These are phyloP conservation scores for Hansfordia pulvinata DNA, from an alignment of 2,329 filamentous ascomycete species.

Conservation along the genomic window DNA sequence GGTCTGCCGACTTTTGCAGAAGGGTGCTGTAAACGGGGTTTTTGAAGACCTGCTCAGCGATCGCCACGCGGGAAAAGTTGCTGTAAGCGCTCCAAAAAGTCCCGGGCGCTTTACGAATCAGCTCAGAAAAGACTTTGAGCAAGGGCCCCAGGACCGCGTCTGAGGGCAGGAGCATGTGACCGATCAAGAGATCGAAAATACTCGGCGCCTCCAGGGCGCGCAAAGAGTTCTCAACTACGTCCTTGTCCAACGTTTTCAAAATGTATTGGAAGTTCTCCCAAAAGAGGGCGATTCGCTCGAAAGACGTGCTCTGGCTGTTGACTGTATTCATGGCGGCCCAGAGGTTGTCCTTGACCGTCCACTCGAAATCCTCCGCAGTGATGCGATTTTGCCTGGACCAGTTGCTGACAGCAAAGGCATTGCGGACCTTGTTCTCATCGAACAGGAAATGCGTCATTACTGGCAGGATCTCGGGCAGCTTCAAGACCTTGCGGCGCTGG, in stretches of 20 bases:
- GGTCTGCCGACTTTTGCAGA: slow-evolving; percentile 45
- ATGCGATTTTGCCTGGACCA: slow-evolving; percentile 54
- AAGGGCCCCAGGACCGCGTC: slow-evolving; percentile 52
- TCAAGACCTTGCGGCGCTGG: slow-evolving; percentile 66
- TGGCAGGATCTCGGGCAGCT: slow-evolving; percentile 60
- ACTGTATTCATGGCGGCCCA: slow-evolving; percentile 51
- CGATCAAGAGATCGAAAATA: slow-evolving; percentile 49
- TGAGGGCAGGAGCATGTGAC: slow-evolving; percentile 37
- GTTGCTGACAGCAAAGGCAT: slow-evolving; percentile 52
- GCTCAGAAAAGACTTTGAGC: slow-evolving; percentile 53
- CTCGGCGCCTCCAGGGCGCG: slow-evolving; percentile 65
- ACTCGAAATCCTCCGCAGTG: slow-evolving; percentile 67
- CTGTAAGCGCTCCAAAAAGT: slow-evolving; percentile 86
- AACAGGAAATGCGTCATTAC: slow-evolving; percentile 81
- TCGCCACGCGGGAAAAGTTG: slow-evolving; percentile 62
- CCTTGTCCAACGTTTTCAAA: slow-evolving; percentile 56
- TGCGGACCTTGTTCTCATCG: slow-evolving; percentile 49
- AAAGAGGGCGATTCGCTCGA: slow-evolving; percentile 45
- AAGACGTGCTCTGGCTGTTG: slow-evolving; percentile 28
- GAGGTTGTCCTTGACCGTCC: slow-evolving; percentile 67
- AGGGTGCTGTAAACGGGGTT: slow-evolving; percentile 53
- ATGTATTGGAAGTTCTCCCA: slow-evolving; percentile 71
- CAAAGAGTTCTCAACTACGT: slow-evolving; percentile 65
- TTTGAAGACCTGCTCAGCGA: slow-evolving; percentile 74
- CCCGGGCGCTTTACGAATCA: slow-evolving; percentile 62